Percentiles rank a stretch among this genome's conserved stretches.
These are phyloP conservation scores for Ophiorrhiza pumila DNA, from an alignment of 257 asterid genomes.

Conservation along the genomic window DNA sequence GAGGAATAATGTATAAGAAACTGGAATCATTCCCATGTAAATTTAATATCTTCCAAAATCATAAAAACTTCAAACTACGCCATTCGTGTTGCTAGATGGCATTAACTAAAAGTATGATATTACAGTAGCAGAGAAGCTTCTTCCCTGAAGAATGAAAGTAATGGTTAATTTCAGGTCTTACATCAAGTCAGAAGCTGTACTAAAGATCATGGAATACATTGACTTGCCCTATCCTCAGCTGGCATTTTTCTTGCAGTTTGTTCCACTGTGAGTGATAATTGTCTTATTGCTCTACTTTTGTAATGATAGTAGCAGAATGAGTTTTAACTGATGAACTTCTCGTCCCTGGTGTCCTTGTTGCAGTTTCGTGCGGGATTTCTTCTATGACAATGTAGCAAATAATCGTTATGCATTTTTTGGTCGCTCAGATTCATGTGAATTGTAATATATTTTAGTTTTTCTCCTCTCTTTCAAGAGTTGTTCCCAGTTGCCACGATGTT, in stretches of 20 bases:
- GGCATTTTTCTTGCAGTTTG: constrained; percentile 60
- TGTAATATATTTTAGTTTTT: constrained; percentile 32
- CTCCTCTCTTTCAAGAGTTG: constrained; percentile 13
- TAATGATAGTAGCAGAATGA: not conserved
- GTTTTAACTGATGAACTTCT: constrained; percentile 12
- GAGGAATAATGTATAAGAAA: not conserved
- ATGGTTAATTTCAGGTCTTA: constrained; percentile 58
- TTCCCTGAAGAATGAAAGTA: not conserved
- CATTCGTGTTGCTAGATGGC: not conserved
- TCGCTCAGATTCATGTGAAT: constrained; percentile 76
- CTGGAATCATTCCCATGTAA: not conserved
- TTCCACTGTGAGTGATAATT: constrained; percentile 63
- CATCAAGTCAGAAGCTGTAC: constrained; percentile 84
- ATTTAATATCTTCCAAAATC: not conserved
- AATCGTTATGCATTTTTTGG: constrained; percentile 82
- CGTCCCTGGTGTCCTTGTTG: constrained; percentile 25
- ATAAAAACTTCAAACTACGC: not conserved
- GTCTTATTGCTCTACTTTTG: constrained; percentile 9
- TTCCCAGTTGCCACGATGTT: no score
- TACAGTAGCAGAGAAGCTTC: not conserved
- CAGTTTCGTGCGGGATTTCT: constrained; percentile 78
- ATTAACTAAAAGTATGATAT: not conserved
- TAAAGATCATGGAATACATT: constrained; percentile 85
- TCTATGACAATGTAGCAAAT: constrained; percentile 73
- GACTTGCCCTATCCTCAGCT: constrained; percentile 80